phyloP scores from a whole-genome alignment of 1,139 yeast genomes.

The Suhomyces chickasaworum region DNA sequence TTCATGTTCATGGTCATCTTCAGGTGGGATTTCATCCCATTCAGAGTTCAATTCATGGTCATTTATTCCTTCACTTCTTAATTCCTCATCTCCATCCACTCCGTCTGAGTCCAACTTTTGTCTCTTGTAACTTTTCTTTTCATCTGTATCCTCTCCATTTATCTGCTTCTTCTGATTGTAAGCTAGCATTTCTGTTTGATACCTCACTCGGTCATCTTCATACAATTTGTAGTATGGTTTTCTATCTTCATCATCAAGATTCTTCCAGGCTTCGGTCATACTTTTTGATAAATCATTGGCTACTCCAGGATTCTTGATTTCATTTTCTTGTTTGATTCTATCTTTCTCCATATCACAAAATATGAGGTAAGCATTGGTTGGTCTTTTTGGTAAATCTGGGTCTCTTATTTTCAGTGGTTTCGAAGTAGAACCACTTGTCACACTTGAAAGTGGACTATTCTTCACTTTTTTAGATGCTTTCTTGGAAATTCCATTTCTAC shows the following conservation, averaged over 20 bases:
- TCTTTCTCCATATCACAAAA: conserved; percentile 89
- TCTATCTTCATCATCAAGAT: conserved; percentile 65
- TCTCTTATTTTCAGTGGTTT: conserved; percentile 53
- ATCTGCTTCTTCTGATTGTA: conserved; percentile 48
- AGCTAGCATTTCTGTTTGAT: conserved; percentile 69
- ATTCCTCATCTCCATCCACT: conserved; percentile 12
- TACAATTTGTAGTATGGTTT: conserved; percentile 76
- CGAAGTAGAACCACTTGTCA: conserved; percentile 14
- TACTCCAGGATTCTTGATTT: conserved; percentile 47
- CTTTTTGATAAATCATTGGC: conserved; percentile 69
- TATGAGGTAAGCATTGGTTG: conserved; percentile 84
- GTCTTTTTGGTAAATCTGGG: conserved; percentile 84
- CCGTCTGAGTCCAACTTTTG: conserved; percentile 16
- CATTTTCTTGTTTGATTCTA: conserved; percentile 58
- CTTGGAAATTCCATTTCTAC: conserved; percentile 27
- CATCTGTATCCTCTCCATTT: conserved; percentile 14
- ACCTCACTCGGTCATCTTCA: conserved; percentile 78
- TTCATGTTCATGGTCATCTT: too few relatives aligned
- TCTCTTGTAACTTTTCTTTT: conserved; percentile 15
- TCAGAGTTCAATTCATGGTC: conserved; percentile 5
- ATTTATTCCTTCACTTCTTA: conserved; percentile 9
- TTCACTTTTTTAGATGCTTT: conserved; percentile 24
- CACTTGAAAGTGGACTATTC: conserved; percentile 13
- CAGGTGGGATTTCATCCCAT: conserved; percentile 5
- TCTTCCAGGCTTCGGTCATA: conserved; percentile 87